Conservation (phyloP, 345 rosid genomes). For the thale cress (Arabidopsis thaliana) region TAIR10.1 NC_003076.8:24839001-24839500, state of each 20-base stretch:
- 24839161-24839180: not conserved
- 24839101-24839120: not conserved
- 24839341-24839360: not conserved
- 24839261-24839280: conserved; percentile 23
- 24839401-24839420: conserved; percentile 83
- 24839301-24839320: conserved; percentile 20
- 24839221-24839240: conserved; percentile 24
- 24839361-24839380: conserved; percentile 88
- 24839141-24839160: not conserved
- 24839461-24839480: conserved; percentile 91
- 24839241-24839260: conserved; percentile 21
- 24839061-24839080: not conserved
- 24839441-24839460: conserved; percentile 84
- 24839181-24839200: not conserved
- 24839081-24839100: no score
- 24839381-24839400: conserved; percentile 93
- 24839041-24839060: conserved; percentile 41
- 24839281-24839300: conserved; percentile 27
- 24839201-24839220: not conserved
- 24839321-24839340: conserved; percentile 23
- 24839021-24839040: conserved; percentile 30
- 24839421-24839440: conserved; percentile 61
- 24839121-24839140: not conserved
- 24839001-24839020: conserved; percentile 99
- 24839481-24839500: conserved; percentile 97